A percentile compares a stretch with the other conserved stretches of the same genome.
Conservation (phyloP, 306 rosid genomes). For the Parietaria judaica region DNA sequence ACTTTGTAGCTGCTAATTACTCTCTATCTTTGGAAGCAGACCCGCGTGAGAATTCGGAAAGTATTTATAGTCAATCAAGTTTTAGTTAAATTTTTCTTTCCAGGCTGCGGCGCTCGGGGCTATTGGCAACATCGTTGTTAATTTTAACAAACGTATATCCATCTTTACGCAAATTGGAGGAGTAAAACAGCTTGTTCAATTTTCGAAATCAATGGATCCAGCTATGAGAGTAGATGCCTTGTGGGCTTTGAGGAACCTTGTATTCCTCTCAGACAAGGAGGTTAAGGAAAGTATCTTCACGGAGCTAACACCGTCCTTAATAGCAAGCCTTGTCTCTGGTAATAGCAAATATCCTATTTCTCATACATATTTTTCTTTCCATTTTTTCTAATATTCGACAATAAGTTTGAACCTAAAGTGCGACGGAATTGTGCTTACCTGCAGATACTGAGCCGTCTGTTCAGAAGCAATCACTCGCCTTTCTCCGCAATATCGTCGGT, state of each 20-base stretch:
- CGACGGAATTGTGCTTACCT: slow-evolving; percentile 21
- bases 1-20: too few species aligned
- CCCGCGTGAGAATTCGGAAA: not conserved
- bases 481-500: slow-evolving; percentile 83
- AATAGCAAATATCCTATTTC: slow-evolving; percentile 14
- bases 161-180: slow-evolving; percentile 68
- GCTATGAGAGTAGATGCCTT: slow-evolving; percentile 65
- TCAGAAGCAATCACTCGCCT: slow-evolving; percentile 81
- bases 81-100: slow-evolving; percentile 17
- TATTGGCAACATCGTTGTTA: slow-evolving; percentile 73
- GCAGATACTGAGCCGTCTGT: slow-evolving; percentile 83
- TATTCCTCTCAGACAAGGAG: slow-evolving; percentile 67
- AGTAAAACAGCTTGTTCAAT: slow-evolving; percentile 64
- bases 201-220: slow-evolving; percentile 83
- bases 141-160: slow-evolving; percentile 51
- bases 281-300: slow-evolving; percentile 51
- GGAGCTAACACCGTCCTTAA: slow-evolving; percentile 64
- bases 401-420: slow-evolving; percentile 6
- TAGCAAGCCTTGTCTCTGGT: slow-evolving; percentile 82
- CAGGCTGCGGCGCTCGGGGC: slow-evolving; percentile 92
- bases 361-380: slow-evolving; percentile 10
- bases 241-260: slow-evolving; percentile 81
- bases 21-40: not conserved
- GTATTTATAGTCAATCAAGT: not conserved
- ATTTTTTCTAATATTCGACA: slow-evolving; percentile 1